Evolutionary conservation across 1,284 basidiomycete species (phyloP), one percentile per base, ranked within the genome.

Genomic region (Ceratobasidium sp.): DNA sequence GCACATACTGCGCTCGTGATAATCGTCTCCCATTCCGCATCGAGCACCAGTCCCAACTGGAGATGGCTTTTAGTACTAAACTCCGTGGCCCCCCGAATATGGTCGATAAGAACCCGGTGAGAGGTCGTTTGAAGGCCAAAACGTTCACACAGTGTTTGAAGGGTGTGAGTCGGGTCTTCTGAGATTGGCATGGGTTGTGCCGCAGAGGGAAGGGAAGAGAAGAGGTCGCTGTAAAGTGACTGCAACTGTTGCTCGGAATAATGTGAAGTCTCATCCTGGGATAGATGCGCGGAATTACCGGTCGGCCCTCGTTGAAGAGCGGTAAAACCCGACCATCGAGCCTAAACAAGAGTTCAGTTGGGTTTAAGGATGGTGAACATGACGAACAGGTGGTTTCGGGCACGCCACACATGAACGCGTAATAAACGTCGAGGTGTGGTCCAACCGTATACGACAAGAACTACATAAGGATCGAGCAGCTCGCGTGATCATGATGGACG

Each of bases 171-270:
- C 8, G 42, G n/a, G 6, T 44, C 41, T 47, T 46, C 49, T 11
- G 59, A 16, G 30, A 11, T 27, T 11, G 9, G 21, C 50, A 44
- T 5, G 13, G 52, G 60, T 14, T 33, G 60, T 7, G 44, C 30
- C 9, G 47, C 23, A 7, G 49, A 27, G 16, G 59, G 59, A 1
- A 53, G 27, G 19, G 41, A 33, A 29, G 64, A 36, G 41, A 68
- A 68, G 2, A 68, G 44, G 21, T 68, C 66, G 2, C 33, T 36
- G n/a, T 68, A 68, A 16, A 68, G 29, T 13, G 66, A 42, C 14
- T 30, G 39, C 8, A 68, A 54, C 27, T 68, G 66, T 21, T 57
- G 53, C 9, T 68, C 66, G 2, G 66, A 57, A 50, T 68, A 68
- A 30, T 56, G 42, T 7, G 25, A 13, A 7, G 21, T 14, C 7